Conservation (phyloP, 2,329 filamentous ascomycete species). For the Diaporthe capsici region DNA sequence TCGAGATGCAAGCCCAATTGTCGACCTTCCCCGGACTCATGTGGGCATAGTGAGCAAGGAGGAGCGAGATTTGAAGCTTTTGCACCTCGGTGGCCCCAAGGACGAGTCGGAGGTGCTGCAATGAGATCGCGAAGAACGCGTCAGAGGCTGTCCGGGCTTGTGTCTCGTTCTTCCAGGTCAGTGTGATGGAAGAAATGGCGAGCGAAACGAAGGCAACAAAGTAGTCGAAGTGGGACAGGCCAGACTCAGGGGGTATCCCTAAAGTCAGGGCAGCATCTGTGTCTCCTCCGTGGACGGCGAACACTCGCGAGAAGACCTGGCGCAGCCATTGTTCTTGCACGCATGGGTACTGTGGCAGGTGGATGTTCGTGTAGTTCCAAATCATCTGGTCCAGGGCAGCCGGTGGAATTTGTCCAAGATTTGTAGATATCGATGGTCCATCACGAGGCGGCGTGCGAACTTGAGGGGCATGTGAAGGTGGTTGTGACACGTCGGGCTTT, state of each 20-base stretch:
- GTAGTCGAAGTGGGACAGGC: conserved; percentile 34
- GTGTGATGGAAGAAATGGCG: conserved; percentile 32
- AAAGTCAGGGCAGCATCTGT: conserved; percentile 28
- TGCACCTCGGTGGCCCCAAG: conserved; percentile 12
- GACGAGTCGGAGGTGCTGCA: conserved; percentile 34
- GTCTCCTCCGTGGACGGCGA: conserved; percentile 27
- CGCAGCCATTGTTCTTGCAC: conserved; percentile 35
- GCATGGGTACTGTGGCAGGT: conserved; percentile 35
- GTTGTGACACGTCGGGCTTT: conserved; percentile 18
- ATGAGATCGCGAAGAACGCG: conserved; percentile 31
- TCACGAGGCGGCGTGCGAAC: conserved; percentile 32
- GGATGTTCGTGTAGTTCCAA: conserved; percentile 34
- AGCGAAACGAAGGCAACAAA: conserved; percentile 28
- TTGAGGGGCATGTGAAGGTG: not conserved
- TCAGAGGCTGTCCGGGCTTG: conserved; percentile 30
- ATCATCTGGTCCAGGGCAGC: conserved; percentile 34
- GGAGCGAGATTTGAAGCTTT: conserved; percentile 29
- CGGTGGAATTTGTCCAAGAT: conserved; percentile 27
- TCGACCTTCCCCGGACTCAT: conserved; percentile 32
- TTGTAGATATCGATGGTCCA: conserved; percentile 27
- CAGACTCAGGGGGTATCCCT: conserved; percentile 29
- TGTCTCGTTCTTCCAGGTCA: conserved; percentile 35
- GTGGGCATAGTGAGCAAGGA: conserved; percentile 32
- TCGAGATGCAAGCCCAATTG: conserved; percentile 33
- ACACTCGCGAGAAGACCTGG: conserved; percentile 10